Evolutionary conservation across 371 early-diverging fungal genomes (phyloP).

Genomic region (Mucor mucedo): DNA sequence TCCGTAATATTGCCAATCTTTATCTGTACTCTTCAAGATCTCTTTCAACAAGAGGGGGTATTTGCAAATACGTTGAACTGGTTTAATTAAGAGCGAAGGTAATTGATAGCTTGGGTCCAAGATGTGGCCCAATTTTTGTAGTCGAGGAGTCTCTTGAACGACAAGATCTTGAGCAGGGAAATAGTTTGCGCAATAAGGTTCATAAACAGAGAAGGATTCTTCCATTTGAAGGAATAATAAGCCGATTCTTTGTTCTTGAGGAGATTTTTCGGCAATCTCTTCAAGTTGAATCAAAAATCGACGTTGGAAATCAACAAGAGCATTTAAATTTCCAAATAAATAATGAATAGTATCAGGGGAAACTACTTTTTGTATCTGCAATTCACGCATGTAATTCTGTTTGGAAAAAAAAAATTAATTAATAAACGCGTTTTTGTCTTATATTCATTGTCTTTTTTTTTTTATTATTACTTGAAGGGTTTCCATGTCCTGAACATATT

Average conservation of each 20-base stretch:
- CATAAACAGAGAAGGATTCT: conserved; percentile 90
- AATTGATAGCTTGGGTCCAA: conserved; percentile 88
- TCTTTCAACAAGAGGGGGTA: conserved; percentile 91
- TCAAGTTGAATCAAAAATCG: conserved; percentile 93
- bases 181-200: conserved; percentile 94
- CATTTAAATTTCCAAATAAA: conserved; percentile 92
- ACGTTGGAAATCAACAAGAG: conserved; percentile 94
- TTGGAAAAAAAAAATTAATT: neutral
- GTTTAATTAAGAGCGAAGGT: conserved; percentile 93
- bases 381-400: conserved; percentile 65
- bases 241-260: conserved; percentile 90
- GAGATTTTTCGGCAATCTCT: conserved; percentile 72
- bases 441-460: neutral
- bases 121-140: conserved; percentile 65
- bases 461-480: conserved; percentile 68
- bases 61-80: conserved; percentile 96
- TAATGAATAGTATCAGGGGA: conserved; percentile 77
- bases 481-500: conserved; percentile 90
- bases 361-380: conserved; percentile 63
- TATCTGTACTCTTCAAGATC: conserved; percentile 79
- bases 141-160: conserved; percentile 55
- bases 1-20: conserved; percentile 68
- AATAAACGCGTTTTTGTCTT: conserved; percentile 1
- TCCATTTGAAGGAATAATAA: conserved; percentile 79
- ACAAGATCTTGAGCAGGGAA: conserved; percentile 73